A percentile compares a stretch with the other conserved stretches of the same genome.
phyloP scores from a whole-genome alignment of 495 filamentous ascomycete genomes.

The Copromyces sp. region DNA sequence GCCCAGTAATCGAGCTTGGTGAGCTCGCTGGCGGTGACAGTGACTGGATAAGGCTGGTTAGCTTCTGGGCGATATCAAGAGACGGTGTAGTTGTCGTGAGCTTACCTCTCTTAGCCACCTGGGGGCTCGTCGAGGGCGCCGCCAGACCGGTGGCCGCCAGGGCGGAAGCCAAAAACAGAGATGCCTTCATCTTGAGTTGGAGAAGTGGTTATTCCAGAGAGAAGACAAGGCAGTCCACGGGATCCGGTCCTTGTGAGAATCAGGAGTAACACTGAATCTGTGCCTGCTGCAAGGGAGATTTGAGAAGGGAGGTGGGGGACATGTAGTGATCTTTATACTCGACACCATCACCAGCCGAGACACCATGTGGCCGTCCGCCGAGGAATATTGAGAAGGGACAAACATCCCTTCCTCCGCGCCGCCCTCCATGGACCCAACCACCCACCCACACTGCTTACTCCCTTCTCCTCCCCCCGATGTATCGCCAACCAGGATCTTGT shows the following conservation, averaged over 20 bases:
- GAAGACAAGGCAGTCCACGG: neutral
- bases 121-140: constrained; percentile 2
- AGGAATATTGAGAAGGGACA: neutral
- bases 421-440: neutral
- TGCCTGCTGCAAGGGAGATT: neutral
- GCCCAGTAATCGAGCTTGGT: constrained; percentile 49
- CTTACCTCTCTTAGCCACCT: neutral
- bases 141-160: constrained; percentile 8
- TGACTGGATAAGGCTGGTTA: neutral
- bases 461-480: neutral
- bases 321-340: neutral
- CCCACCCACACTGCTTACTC: neutral
- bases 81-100: neutral
- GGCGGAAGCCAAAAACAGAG: constrained; percentile 8
- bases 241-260: neutral
- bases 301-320: neutral
- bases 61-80: neutral
- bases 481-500: neutral
- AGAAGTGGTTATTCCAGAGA: neutral
- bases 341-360: neutral
- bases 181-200: constrained; percentile 9
- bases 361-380: neutral
- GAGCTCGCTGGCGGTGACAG: constrained; percentile 28
- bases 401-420: neutral
- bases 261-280: neutral